Conservation (phyloP, 73 alveolate species). For the Symbiodinium natans region DNA sequence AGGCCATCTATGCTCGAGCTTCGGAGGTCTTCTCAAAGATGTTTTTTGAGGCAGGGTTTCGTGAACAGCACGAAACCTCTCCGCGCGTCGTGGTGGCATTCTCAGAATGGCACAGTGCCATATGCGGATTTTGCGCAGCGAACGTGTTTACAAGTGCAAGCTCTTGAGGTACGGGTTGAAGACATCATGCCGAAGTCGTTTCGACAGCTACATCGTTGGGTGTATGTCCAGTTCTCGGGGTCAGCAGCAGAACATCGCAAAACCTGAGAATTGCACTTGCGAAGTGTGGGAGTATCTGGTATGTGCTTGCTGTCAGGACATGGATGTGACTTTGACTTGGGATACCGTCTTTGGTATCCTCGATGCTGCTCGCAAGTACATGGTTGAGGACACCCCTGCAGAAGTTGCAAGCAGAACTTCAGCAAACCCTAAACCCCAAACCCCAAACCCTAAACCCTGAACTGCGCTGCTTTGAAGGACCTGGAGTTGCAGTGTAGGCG, state of each 20-base stretch:
- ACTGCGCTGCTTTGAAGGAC: not conserved
- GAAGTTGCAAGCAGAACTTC: not conserved
- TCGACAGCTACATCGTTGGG: constrained; percentile 63
- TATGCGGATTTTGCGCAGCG: too few relatives aligned
- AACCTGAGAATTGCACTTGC: too few relatives aligned
- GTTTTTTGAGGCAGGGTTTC: constrained; percentile 87
- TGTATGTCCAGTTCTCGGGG: constrained; percentile 36
- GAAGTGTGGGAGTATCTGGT: too few relatives aligned
- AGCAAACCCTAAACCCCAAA: not conserved
- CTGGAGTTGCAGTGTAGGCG: constrained; percentile 71
- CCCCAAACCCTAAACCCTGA: not conserved
- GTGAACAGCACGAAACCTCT: constrained; percentile 77
- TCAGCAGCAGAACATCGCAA: not conserved
- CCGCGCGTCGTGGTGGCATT: constrained; percentile 50
- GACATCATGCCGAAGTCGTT: constrained; percentile 86
- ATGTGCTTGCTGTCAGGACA: constrained; percentile 10
- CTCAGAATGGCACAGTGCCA: not conserved
- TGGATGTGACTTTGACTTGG: constrained; percentile 82
- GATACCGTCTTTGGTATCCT: constrained; percentile 85
- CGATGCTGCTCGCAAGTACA: constrained; percentile 90
- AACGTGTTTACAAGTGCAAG: too few relatives aligned
- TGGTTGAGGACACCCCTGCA: constrained; percentile 63
- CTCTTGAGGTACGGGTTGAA: constrained; percentile 52
- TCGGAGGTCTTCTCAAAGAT: constrained; percentile 91
- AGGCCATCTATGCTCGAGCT: constrained; percentile 93